Percentiles rank a stretch among this genome's conserved stretches.
Conservation (phyloP, 1,139 yeast species). For the Geotrichum aggregatum region DNA sequence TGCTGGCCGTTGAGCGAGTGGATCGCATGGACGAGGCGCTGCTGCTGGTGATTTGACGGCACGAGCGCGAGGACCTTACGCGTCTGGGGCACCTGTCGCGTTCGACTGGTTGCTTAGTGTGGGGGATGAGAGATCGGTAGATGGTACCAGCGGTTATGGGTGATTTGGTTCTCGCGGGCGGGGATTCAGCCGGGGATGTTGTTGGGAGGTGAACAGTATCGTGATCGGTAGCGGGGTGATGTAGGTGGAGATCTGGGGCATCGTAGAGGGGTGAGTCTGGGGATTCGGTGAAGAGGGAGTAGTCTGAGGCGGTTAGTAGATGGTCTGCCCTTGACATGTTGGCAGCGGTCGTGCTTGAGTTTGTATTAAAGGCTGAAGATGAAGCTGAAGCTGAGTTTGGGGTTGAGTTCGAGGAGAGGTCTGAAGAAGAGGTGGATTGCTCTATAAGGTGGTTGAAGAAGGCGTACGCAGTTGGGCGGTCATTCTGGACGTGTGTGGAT, state of each 20-base stretch:
- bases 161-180: not conserved
- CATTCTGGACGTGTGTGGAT: too few relatives aligned
- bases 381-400: not conserved
- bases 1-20: conserved; percentile 4
- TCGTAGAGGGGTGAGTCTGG: not conserved
- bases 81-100: not conserved
- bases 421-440: not conserved
- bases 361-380: too few relatives aligned
- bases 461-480: conserved; percentile 5
- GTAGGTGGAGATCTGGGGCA: conserved; percentile 2
- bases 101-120: not conserved
- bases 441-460: conserved; percentile 9
- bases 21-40: not conserved
- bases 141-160: not conserved
- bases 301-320: too few relatives aligned
- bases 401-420: not conserved
- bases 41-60: not conserved
- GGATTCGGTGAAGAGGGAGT: too few relatives aligned
- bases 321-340: too few relatives aligned
- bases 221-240: not conserved
- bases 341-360: too few relatives aligned
- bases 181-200: not conserved
- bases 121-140: conserved; percentile 9
- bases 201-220: not conserved
- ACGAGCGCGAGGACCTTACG: conserved; percentile 1